Conservation (phyloP, 805 yeast genomes). For the Candida alai region DNA sequence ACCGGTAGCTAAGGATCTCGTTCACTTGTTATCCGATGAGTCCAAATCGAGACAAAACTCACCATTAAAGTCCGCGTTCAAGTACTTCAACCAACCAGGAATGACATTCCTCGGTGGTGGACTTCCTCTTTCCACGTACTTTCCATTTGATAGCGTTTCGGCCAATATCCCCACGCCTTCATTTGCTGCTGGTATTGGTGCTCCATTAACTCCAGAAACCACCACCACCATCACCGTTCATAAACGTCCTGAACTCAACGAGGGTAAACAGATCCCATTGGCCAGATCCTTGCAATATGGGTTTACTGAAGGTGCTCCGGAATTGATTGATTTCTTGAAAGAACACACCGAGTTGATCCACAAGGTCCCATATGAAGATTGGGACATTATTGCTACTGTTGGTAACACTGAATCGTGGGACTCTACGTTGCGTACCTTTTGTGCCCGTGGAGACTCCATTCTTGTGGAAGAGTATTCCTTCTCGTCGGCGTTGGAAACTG, state of each 20-base stretch:
- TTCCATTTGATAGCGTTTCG: slow-evolving; percentile 80
- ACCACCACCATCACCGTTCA: slow-evolving; percentile 41
- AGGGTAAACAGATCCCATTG: slow-evolving; percentile 60
- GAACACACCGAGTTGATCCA: slow-evolving; percentile 66
- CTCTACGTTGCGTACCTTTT: slow-evolving; percentile 71
- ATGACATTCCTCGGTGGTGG: slow-evolving; percentile 94
- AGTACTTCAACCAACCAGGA: slow-evolving; percentile 67
- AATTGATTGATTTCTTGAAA: slow-evolving; percentile 59
- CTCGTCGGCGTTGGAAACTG: slow-evolving; percentile 81
- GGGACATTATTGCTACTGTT: slow-evolving; percentile 67
- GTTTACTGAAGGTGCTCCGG: slow-evolving; percentile 73
- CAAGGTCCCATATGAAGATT: slow-evolving; percentile 47
- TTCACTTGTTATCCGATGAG: slow-evolving; percentile 74
- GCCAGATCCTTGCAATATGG: slow-evolving; percentile 93
- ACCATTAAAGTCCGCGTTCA: slow-evolving; percentile 80
- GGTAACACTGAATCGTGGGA: slow-evolving; percentile 96
- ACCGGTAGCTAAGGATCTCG: slow-evolving; percentile 59
- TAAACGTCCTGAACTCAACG: slow-evolving; percentile 18
- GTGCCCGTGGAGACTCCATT: slow-evolving; percentile 76
- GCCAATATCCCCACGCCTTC: slow-evolving; percentile 78
- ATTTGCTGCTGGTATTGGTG: slow-evolving; percentile 72
- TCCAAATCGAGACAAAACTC: slow-evolving; percentile 74
- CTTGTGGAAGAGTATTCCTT: slow-evolving; percentile 80
- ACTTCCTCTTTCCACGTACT: slow-evolving; percentile 82
- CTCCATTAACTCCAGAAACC: slow-evolving; percentile 45